phyloP scores from a whole-genome alignment of 2,329 filamentous ascomycete genomes.

The Verticillium dahliae region DNA sequence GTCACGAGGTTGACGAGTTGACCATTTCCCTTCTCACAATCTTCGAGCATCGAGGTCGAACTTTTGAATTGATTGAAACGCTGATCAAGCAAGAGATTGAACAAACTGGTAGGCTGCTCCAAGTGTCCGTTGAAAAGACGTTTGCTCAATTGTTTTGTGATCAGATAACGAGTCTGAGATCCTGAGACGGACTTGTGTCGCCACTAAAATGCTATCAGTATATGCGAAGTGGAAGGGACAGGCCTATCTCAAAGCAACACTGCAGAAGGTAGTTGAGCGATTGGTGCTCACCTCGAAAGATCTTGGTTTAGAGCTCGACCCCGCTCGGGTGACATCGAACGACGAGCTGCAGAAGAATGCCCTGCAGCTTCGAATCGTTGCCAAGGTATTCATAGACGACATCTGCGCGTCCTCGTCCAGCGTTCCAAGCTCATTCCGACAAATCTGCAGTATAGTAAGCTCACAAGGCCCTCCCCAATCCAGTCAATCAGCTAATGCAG shows the following conservation, averaged over 20 bases:
- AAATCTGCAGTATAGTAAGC: conserved; percentile 60
- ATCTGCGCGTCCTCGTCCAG: conserved; percentile 57
- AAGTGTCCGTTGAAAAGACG: neutral
- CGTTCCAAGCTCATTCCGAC: conserved; percentile 58
- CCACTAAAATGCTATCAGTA: conserved; percentile 66
- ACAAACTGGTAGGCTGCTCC: conserved; percentile 44
- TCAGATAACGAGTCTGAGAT: conserved; percentile 62
- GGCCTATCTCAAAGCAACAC: conserved; percentile 54
- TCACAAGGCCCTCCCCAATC: too few relatives aligned
- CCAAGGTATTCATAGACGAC: conserved; percentile 65
- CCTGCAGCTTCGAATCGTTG: conserved; percentile 58
- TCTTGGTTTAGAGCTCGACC: conserved; percentile 62
- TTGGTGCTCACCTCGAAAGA: conserved; percentile 62
- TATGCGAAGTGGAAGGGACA: conserved; percentile 68
- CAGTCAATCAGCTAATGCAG: conserved; percentile 7
- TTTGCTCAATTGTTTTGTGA: neutral
- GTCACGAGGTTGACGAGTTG: conserved; percentile 62
- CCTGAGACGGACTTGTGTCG: conserved; percentile 60
- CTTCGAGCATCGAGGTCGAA: conserved; percentile 60
- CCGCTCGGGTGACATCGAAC: conserved; percentile 49
- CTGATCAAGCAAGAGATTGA: conserved; percentile 64
- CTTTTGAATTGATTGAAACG: conserved; percentile 57
- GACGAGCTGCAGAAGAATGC: conserved; percentile 63
- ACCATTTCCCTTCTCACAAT: conserved; percentile 62
- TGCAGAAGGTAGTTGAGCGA: conserved; percentile 61